These are phyloP conservation scores for Pulveroboletus sp. DNA, from an alignment of 768 basidiomycete genomes.

Conservation along the genomic window DNA sequence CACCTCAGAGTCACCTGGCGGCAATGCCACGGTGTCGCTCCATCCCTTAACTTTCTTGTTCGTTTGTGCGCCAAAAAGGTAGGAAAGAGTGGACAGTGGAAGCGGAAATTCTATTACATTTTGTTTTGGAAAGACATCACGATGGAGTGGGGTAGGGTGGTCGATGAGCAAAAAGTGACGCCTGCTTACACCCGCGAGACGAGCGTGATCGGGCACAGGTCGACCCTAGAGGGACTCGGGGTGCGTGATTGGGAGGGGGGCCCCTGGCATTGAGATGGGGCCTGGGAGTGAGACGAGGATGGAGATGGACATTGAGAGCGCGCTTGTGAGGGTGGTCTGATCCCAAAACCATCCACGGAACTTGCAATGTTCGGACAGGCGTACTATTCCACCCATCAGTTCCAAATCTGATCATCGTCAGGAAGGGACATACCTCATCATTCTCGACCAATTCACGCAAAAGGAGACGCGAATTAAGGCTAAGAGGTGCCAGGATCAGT, in stretches of 20 bases:
- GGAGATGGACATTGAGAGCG: conserved; percentile 9
- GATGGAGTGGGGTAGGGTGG: too few species aligned
- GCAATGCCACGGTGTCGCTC: too few species aligned
- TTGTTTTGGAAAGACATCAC: background rate
- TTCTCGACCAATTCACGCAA: conserved; percentile 26
- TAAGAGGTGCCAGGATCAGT: background rate
- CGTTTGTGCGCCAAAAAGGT: too few species aligned
- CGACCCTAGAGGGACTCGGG: background rate
- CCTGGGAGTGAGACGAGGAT: conserved; percentile 3
- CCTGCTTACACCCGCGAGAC: conserved; percentile 14
- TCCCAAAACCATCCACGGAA: conserved; percentile 18
- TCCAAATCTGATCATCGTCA: background rate
- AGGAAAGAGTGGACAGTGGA: background rate
- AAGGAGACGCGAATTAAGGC: conserved; percentile 28
- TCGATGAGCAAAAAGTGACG: too few species aligned
- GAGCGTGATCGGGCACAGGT: conserved; percentile 11
- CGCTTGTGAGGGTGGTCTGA: conserved; percentile 5
- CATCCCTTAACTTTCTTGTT: too few species aligned
- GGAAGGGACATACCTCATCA: conserved; percentile 18
- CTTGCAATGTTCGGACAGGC: conserved; percentile 25
- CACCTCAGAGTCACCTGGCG: too few species aligned
- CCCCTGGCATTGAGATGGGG: background rate
- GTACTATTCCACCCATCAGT: conserved; percentile 13
- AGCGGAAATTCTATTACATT: background rate
- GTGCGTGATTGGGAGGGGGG: too few species aligned